Conservation (phyloP, 768 basidiomycete species). For the Chalciporus sphaerocephalus region DNA sequence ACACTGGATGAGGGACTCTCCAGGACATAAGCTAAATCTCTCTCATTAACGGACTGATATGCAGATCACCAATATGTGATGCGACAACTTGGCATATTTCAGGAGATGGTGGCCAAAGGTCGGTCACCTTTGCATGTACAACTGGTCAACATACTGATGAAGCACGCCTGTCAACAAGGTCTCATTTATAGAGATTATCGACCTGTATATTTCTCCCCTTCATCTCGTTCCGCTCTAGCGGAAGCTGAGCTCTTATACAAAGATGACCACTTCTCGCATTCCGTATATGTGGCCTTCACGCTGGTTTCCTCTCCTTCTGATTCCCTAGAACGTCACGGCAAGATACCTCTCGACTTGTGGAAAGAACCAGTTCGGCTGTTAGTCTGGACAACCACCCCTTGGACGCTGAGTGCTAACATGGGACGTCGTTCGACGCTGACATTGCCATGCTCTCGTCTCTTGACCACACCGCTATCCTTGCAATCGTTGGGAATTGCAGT, state of each 20-base stretch:
- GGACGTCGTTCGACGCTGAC: constrained; percentile 38
- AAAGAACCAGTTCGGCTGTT: constrained; percentile 48
- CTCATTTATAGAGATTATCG: constrained; percentile 83
- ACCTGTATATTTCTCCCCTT: constrained; percentile 93
- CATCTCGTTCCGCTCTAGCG: constrained; percentile 88
- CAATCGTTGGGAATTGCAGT: constrained; percentile 80
- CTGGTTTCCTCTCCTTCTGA: constrained; percentile 37
- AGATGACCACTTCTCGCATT: constrained; percentile 83
- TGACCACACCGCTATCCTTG: not conserved
- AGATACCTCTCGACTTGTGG: constrained; percentile 31
- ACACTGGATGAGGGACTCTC: constrained; percentile 63
- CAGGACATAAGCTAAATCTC: not conserved
- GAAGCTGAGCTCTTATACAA: constrained; percentile 92
- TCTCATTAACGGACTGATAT: not conserved
- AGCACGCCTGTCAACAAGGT: constrained; percentile 38
- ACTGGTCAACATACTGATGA: not conserved
- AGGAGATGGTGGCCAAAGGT: constrained; percentile 86
- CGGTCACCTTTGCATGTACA: not conserved
- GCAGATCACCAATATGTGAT: constrained; percentile 85
- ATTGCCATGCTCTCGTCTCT: not conserved
- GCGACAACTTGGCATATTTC: constrained; percentile 79
- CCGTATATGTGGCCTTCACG: constrained; percentile 79
- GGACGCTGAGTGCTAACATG: constrained; percentile 96
- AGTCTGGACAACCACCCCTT: constrained; percentile 97
- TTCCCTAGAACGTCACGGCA: constrained; percentile 11